A percentile compares a stretch with the other conserved stretches of the same genome.
These are phyloP conservation scores for Cicer chorassanicum DNA, from an alignment of 306 rosid genomes.

Conservation along the genomic window DNA sequence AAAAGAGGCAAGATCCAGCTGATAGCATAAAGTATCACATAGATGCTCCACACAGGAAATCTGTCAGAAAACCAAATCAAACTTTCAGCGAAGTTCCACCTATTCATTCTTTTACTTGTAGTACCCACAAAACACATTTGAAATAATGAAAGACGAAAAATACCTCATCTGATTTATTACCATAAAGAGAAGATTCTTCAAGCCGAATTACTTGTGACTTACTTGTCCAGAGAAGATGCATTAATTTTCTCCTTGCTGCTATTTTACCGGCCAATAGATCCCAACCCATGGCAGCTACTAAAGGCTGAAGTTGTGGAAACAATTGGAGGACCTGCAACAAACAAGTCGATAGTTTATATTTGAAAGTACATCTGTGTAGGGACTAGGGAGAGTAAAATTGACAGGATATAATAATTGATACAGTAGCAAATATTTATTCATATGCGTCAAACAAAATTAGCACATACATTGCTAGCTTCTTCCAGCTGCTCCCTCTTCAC, in stretches of 20 bases:
- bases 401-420: constrained; percentile 31
- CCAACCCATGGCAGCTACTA: constrained; percentile 98
- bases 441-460: constrained; percentile 43
- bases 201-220: constrained; percentile 78
- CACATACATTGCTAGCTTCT: constrained; percentile 90
- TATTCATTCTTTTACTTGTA: constrained; percentile 40
- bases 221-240: constrained; percentile 92
- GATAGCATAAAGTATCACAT: constrained; percentile 86
- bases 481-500: constrained; percentile 87
- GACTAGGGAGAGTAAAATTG: constrained; percentile 30
- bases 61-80: constrained; percentile 58
- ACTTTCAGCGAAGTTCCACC: constrained; percentile 39
- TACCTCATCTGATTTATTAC: constrained; percentile 87
- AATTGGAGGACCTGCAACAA: constrained; percentile 70
- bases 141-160: constrained; percentile 50
- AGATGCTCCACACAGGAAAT: constrained; percentile 90
- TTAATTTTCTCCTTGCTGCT: constrained; percentile 74
- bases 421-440: constrained; percentile 8
- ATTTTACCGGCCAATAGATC: constrained; percentile 85
- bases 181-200: constrained; percentile 85
- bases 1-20: constrained; percentile 91
- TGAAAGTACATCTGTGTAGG: constrained; percentile 38
- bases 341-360: constrained; percentile 33
- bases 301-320: constrained; percentile 94
- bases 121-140: constrained; percentile 46